Percentiles rank a stretch among this genome's conserved stretches.
Conservation (phyloP, 495 filamentous ascomycete species). For the Parathielavia appendiculata region DNA sequence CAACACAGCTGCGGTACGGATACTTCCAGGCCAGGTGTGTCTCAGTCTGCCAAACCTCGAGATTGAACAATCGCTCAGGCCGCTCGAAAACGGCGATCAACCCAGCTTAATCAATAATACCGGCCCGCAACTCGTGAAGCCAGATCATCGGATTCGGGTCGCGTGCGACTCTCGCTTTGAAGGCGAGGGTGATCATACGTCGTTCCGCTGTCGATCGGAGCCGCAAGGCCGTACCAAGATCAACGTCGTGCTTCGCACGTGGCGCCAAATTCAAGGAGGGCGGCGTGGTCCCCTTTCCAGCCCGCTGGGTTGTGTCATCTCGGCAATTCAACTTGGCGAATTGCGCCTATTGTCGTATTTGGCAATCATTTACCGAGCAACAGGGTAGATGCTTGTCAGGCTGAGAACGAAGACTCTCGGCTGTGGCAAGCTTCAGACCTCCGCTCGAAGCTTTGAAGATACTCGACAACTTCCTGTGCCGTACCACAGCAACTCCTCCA, state of each 20-base stretch:
- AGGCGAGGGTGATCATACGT: conserved; percentile 19
- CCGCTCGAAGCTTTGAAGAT: neutral
- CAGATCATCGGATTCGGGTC: conserved; percentile 22
- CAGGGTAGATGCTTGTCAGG: conserved; percentile 19
- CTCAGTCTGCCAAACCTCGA: conserved; percentile 5
- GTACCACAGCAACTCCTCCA: neutral
- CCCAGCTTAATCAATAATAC: conserved; percentile 28
- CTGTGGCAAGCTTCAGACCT: conserved; percentile 11
- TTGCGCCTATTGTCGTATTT: conserved; percentile 13
- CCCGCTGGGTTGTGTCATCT: conserved; percentile 15
- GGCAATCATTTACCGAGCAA: conserved; percentile 16
- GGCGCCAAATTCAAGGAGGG: neutral
- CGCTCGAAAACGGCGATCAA: neutral
- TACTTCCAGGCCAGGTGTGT: neutral
- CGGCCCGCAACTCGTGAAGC: conserved; percentile 17
- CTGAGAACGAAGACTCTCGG: neutral
- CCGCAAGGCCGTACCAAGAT: conserved; percentile 6
- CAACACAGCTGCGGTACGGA: neutral
- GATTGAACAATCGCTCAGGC: conserved; percentile 1
- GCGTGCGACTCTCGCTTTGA: conserved; percentile 23
- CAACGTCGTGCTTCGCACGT: conserved; percentile 4
- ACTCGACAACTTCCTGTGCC: neutral
- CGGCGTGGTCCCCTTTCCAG: conserved; percentile 6
- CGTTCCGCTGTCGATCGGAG: conserved; percentile 19
- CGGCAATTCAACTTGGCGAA: conserved; percentile 19